These are phyloP conservation scores for Discostella pseudostelligera DNA, from an alignment of 108 stramenopile genomes.

Conservation along the genomic window DNA sequence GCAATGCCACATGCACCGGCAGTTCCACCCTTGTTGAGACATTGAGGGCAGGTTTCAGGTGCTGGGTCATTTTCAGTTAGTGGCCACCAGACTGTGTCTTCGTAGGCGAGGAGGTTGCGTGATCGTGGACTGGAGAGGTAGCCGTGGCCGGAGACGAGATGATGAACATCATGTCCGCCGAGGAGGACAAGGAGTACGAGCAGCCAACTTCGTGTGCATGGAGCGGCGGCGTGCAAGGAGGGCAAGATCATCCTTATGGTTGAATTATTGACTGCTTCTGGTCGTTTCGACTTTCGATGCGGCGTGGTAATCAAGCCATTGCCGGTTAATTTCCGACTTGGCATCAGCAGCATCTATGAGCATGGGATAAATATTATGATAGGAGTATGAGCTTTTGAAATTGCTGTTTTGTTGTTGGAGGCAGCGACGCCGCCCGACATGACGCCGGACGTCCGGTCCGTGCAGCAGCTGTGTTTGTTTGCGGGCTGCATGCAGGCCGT, in stretches of 20 bases:
- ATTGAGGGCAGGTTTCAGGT: slow-evolving; percentile 48
- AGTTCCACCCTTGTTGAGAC: slow-evolving; percentile 41
- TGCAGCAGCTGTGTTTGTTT: no score
- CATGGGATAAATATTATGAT: no score
- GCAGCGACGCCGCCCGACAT: no score
- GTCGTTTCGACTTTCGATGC: background rate
- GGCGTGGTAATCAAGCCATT: background rate
- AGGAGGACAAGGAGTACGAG: background rate
- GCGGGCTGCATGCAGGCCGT: no score
- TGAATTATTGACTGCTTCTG: no score
- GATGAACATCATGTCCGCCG: background rate
- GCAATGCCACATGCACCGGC: slow-evolving; percentile 40
- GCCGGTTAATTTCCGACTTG: no score
- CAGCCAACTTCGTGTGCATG: background rate
- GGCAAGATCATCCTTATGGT: background rate
- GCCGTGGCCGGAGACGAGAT: slow-evolving; percentile 15
- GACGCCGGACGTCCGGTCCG: no score
- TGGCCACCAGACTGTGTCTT: slow-evolving; percentile 48
- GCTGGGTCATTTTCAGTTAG: slow-evolving; percentile 28
- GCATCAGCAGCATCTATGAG: no score
- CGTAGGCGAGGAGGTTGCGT: slow-evolving; percentile 29
- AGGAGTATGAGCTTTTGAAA: no score
- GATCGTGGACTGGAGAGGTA: slow-evolving; percentile 19
- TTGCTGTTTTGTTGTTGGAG: no score
- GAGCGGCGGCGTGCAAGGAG: no score